Base-by-base conservation (phyloP, 139 green algal genomes). In the Gonium pectorale region DNA sequence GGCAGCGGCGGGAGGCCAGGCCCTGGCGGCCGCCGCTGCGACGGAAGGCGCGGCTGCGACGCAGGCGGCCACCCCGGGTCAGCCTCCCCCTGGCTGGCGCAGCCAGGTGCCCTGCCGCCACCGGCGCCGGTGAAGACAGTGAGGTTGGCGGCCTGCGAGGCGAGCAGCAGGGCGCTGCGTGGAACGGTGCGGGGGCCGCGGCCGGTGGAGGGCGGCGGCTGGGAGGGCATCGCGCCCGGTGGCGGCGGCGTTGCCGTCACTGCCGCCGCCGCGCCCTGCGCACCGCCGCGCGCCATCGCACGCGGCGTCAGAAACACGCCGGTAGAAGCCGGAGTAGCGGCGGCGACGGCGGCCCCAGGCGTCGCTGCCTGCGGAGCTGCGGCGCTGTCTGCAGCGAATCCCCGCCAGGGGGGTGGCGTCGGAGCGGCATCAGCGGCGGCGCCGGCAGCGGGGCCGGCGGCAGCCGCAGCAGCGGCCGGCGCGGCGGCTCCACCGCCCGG, bases 61-160 rank as follows among this genome's bases (percentile, higher is more conserved):
- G n/a, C n/a, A n/a, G n/a, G n/a, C n/a, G n/a, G n/a, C n/a, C n/a
- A n/a, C n/a, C n/a, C n/a, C n/a, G n/a, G n/a, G n/a, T n/a, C n/a
- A n/a, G n/a, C n/a, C n/a, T n/a, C n/a, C n/a, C n/a, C 24, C 29
- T 75, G 41, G 67, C 19, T 56, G 67, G 38, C 40, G 38, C 27
- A 60, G 9, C 17, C 43, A 79, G 69, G 27, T 41, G 69, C 56
- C 21, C 67, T 24, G 43, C 26, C 68, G 70, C 46, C 70, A 43
- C 11, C 70, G n/a, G n/a, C n/a, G 29, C 70, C 70, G 22, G 70
- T 66, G 49, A 79, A 79, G 21, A 79, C 46, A 15, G 70, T 79
- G 9, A 79, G 41, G 60, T 83, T 83, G 40, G 75, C 75, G 41
- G 75, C 51, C 60, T 83, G 75, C 8, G 75, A 83, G 21, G 60